Conservation (phyloP, 495 filamentous ascomycete species). For the Penicillium turbatum region DNA sequence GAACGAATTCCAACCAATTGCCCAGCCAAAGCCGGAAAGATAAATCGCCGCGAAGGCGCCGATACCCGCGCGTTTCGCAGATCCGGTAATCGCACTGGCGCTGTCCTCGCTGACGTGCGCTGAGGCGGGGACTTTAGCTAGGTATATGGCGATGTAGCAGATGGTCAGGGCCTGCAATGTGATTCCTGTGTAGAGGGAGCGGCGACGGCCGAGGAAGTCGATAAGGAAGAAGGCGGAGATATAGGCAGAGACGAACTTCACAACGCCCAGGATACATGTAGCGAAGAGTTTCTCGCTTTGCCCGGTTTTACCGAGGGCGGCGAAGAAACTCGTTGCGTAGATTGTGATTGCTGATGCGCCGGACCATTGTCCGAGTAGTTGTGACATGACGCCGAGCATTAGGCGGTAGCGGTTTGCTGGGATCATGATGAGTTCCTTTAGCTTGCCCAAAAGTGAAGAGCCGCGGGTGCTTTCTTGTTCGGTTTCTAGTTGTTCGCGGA, state of each 20-base stretch:
- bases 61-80: constrained; percentile 1
- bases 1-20: constrained; percentile 59
- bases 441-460: constrained; percentile 1
- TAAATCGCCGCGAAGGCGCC: constrained; percentile 2
- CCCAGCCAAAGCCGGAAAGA: constrained; percentile 36
- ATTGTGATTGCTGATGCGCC: constrained; percentile 6
- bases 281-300: constrained; percentile 5
- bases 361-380: constrained; percentile 7
- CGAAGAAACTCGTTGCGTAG: constrained; percentile 4
- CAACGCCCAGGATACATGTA: constrained; percentile 3
- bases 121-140: constrained; percentile 4
- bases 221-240: constrained; percentile 6
- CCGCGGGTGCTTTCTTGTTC: constrained; percentile 5
- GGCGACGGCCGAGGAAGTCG: constrained; percentile 4
- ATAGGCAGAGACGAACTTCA: neutral
- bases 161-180: neutral
- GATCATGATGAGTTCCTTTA: constrained; percentile 4
- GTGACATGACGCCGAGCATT: constrained; percentile 5
- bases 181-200: constrained; percentile 5
- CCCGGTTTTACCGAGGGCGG: constrained; percentile 1
- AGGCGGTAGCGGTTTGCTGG: constrained; percentile 5
- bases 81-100: neutral
- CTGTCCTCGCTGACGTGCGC: neutral
- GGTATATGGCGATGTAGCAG: constrained; percentile 6
- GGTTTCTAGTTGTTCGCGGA: neutral